These are phyloP conservation scores for Begonia fuchsioides DNA, from an alignment of 306 rosid genomes.

Conservation along the genomic window DNA sequence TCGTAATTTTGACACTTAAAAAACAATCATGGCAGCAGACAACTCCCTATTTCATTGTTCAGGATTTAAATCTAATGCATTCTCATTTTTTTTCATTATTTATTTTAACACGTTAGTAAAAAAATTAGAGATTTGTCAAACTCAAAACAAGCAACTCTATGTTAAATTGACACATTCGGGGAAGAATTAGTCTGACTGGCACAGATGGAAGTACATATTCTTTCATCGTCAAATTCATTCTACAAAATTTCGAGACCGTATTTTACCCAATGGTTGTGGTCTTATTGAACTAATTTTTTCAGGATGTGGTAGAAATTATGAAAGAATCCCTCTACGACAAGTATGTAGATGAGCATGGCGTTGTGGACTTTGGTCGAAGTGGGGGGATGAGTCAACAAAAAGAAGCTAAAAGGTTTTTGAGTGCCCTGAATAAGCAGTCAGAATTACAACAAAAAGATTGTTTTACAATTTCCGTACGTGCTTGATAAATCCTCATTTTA, in stretches of 20 bases:
- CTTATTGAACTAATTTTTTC: conserved; percentile 14
- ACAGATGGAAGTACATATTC: too few species aligned
- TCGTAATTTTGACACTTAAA: too few species aligned
- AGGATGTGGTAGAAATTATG: conserved; percentile 97
- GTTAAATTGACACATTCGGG: too few species aligned
- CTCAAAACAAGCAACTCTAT: neutral
- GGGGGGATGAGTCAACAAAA: conserved; percentile 99
- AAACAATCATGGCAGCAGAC: too few species aligned
- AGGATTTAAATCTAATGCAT: too few species aligned
- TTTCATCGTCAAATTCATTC: too few species aligned
- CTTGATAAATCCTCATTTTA: too few species aligned
- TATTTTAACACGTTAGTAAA: neutral
- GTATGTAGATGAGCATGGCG: conserved; percentile 84
- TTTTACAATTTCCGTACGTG: conserved; percentile 60
- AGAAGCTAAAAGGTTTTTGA: conserved; percentile 82
- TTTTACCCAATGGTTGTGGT: too few species aligned
- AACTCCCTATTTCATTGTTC: too few species aligned
- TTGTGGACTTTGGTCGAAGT: conserved; percentile 86
- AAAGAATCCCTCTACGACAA: conserved; percentile 89
- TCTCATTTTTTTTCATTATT: neutral
- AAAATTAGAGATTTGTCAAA: neutral
- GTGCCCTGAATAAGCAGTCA: conserved; percentile 85
- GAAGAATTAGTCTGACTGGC: too few species aligned
- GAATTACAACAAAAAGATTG: conserved; percentile 77
- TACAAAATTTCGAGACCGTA: too few species aligned